These are phyloP conservation scores for Eucalyptus grandis DNA, from an alignment of 345 rosid species.

Conservation along the genomic window DNA sequence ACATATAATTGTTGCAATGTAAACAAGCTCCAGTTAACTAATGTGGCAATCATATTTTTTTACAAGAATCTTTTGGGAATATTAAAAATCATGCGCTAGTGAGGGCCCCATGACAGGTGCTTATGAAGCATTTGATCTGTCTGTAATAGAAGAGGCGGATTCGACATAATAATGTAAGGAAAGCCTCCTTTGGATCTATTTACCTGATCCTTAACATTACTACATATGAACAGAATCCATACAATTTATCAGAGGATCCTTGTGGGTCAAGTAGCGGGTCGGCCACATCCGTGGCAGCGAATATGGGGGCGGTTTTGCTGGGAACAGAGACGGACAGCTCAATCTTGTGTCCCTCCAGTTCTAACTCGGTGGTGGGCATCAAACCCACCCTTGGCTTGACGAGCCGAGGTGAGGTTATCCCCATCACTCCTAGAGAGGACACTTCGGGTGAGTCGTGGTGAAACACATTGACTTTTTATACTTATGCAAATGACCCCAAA, in stretches of 20 bases:
- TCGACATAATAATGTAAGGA: background rate
- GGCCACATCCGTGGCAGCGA: conserved; percentile 62
- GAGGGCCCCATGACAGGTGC: background rate
- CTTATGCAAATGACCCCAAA: background rate
- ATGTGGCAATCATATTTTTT: background rate
- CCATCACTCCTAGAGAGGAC: conserved; percentile 59
- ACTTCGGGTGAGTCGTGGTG: conserved; percentile 23
- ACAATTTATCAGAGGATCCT: conserved; percentile 36
- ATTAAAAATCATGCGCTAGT: background rate
- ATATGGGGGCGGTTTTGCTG: conserved; percentile 40
- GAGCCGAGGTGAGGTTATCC: conserved; percentile 52
- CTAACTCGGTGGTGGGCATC: conserved; percentile 53
- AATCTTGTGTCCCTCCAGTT: conserved; percentile 41
- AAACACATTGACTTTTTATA: background rate
- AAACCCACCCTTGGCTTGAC: conserved; percentile 70
- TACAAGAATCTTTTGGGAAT: background rate
- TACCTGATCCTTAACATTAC: background rate
- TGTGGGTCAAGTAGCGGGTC: conserved; percentile 76
- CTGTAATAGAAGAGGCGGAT: background rate
- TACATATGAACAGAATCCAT: conserved; percentile 47
- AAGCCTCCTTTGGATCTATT: background rate
- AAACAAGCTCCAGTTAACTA: background rate
- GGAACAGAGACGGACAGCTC: conserved; percentile 77
- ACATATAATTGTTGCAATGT: background rate
- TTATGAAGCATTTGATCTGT: background rate